A percentile compares a stretch with the other conserved stretches of the same genome.
Evolutionary conservation across 495 filamentous ascomycete genomes (phyloP).

Genomic region (Baudoinia panamericana): DNA sequence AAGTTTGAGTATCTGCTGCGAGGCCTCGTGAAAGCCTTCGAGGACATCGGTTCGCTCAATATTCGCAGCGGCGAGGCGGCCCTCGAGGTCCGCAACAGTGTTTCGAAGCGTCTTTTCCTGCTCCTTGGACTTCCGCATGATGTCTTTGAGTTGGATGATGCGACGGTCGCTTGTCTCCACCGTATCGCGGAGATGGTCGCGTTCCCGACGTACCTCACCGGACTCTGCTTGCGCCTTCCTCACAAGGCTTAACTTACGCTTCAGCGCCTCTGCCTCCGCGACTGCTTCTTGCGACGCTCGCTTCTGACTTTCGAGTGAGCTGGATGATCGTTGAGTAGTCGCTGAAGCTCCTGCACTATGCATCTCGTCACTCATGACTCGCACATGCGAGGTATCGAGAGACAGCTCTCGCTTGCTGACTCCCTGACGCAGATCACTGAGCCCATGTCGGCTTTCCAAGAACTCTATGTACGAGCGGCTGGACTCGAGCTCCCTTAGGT

Average conservation of each 20-base stretch:
- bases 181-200: conserved; percentile 8
- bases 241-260: conserved; percentile 11
- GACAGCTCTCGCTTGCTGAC: conserved; percentile 4
- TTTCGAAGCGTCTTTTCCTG: conserved; percentile 12
- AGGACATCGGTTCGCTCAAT: conserved; percentile 18
- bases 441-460: conserved; percentile 21
- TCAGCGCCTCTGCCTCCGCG: conserved; percentile 12
- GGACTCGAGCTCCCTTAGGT: conserved; percentile 24
- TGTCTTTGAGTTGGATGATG: conserved; percentile 13
- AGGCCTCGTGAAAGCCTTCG: conserved; percentile 18
- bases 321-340: conserved; percentile 2
- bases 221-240: conserved; percentile 4
- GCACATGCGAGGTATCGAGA: conserved; percentile 3
- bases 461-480: conserved; percentile 22
- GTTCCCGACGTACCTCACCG: conserved; percentile 6
- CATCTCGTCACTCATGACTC: not conserved
- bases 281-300: conserved; percentile 9
- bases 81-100: conserved; percentile 10
- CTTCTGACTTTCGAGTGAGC: conserved; percentile 8
- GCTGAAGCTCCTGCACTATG: conserved; percentile 5
- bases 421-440: not conserved
- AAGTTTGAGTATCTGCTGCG: conserved; percentile 5
- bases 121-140: conserved; percentile 12
- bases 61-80: conserved; percentile 15
- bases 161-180: conserved; percentile 6